These are phyloP conservation scores for Begonia masoniana DNA, from an alignment of 306 rosid genomes.

Conservation along the genomic window DNA sequence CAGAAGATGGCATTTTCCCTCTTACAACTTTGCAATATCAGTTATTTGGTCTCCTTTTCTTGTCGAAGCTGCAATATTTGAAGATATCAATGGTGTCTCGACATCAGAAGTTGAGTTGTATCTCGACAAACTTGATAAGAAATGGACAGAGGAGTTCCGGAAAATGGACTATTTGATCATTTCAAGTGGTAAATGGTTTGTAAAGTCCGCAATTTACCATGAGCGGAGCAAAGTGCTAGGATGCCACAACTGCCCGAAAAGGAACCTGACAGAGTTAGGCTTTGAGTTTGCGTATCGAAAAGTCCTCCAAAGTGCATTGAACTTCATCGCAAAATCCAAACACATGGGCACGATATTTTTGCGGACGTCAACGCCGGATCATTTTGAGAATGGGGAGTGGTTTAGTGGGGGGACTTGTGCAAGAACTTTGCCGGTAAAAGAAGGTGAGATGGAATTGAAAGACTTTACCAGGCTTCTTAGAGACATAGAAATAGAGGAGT, in stretches of 20 bases:
- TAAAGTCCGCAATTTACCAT: slow-evolving; percentile 62
- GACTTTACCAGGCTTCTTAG: slow-evolving; percentile 12
- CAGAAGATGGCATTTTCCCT: slow-evolving; percentile 45
- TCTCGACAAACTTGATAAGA: slow-evolving; percentile 55
- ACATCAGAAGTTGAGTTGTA: slow-evolving; percentile 29
- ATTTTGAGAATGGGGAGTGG: slow-evolving; percentile 75
- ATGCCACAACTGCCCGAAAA: slow-evolving; percentile 58
- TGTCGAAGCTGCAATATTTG: slow-evolving; percentile 43
- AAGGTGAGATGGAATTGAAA: slow-evolving; percentile 41
- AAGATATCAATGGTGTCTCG: slow-evolving; percentile 30
- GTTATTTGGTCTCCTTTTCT: slow-evolving; percentile 79
- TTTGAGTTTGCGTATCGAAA: slow-evolving; percentile 57
- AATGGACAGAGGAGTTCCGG: slow-evolving; percentile 50
- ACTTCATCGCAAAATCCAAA: slow-evolving; percentile 5
- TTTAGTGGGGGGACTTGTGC: slow-evolving; percentile 70
- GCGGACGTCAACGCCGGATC: slow-evolving; percentile 65
- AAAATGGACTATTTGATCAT: slow-evolving; percentile 39
- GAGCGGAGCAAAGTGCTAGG: slow-evolving; percentile 47
- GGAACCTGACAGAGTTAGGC: slow-evolving; percentile 64
- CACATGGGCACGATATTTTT: slow-evolving; percentile 15
- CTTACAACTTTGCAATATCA: slow-evolving; percentile 43
- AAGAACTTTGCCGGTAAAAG: slow-evolving; percentile 34
- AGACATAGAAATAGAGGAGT: slow-evolving; percentile 62
- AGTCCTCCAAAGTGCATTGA: slow-evolving; percentile 35
- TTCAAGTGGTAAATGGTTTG: slow-evolving; percentile 78